phyloP scores from a whole-genome alignment of 108 stramenopile species.

The Nannochloropsis salina region DNA sequence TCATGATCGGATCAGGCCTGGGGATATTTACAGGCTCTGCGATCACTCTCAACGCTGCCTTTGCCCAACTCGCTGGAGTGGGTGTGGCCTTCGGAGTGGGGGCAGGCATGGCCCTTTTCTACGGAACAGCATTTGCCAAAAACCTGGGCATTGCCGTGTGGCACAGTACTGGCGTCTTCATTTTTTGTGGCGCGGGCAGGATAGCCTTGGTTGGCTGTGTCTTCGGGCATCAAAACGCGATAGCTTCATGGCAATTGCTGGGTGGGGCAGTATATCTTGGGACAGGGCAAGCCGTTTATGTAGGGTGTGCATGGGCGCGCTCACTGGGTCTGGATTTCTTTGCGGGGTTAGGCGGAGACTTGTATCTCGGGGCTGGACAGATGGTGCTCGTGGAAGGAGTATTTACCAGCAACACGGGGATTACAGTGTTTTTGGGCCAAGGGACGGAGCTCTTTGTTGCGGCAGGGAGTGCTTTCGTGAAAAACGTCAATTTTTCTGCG shows the following conservation, averaged over 20 bases:
- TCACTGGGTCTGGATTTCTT: neutral
- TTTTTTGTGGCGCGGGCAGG: neutral
- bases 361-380: slow-evolving; percentile 3
- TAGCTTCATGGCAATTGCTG: neutral
- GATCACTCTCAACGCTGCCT: neutral
- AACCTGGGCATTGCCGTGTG: neutral
- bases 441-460: neutral
- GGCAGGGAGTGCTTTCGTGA: neutral
- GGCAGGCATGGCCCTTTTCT: neutral
- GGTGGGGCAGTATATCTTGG: neutral
- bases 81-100: neutral
- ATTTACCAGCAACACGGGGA: neutral
- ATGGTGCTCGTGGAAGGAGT: neutral
- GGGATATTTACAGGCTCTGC: neutral
- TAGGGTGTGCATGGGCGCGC: neutral
- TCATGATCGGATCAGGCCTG: neutral
- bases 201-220: neutral
- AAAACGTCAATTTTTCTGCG: neutral
- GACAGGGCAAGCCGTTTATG: neutral
- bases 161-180: neutral
- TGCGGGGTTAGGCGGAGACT: neutral
- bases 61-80: neutral
- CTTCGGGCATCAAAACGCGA: neutral
- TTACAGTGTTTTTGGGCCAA: neutral
- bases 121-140: neutral